These are phyloP conservation scores for Neofusicoccum laricinum DNA, from an alignment of 2,329 filamentous ascomycete species.

Conservation along the genomic window DNA sequence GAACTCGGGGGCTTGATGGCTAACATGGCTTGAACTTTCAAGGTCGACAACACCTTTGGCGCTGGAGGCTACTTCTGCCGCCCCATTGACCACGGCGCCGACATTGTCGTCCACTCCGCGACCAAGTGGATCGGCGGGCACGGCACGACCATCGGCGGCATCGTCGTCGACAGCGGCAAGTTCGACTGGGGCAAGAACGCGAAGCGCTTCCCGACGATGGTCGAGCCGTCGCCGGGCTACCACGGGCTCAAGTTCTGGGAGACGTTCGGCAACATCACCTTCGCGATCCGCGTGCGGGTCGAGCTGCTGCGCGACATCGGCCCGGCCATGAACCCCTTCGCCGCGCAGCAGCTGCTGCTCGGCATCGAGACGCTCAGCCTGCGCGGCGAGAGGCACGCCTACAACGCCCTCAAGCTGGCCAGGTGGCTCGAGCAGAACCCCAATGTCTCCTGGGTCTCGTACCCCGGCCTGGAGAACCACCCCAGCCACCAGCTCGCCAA, in stretches of 20 bases:
- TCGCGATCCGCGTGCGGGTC: constrained; percentile 80
- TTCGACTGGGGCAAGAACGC: constrained; percentile 90
- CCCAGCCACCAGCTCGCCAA: constrained; percentile 75
- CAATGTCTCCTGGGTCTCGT: constrained; percentile 89
- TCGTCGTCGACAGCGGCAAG: constrained; percentile 83
- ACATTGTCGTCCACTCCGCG: constrained; percentile 91
- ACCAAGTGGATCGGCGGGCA: constrained; percentile 98
- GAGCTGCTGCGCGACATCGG: constrained; percentile 89
- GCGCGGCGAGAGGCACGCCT: constrained; percentile 79
- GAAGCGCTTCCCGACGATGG: constrained; percentile 86
- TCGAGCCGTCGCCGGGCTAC: constrained; percentile 83
- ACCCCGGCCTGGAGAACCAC: constrained; percentile 83
- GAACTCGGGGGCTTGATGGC: not conserved
- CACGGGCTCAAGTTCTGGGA: constrained; percentile 95
- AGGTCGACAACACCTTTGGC: constrained; percentile 94
- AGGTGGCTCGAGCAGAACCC: constrained; percentile 78
- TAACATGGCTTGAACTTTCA: constrained; percentile 1
- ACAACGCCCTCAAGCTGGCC: constrained; percentile 77
- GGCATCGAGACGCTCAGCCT: constrained; percentile 88
- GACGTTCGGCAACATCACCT: constrained; percentile 79
- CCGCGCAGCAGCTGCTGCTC: constrained; percentile 84
- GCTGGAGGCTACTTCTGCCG: constrained; percentile 85
- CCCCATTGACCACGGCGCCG: constrained; percentile 85
- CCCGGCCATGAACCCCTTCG: constrained; percentile 80
- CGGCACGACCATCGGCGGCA: constrained; percentile 84